Percentiles rank a stretch among this genome's conserved stretches.
Conservation (phyloP, 2,329 filamentous ascomycete genomes). For the Talaromyces pinophilus region DNA sequence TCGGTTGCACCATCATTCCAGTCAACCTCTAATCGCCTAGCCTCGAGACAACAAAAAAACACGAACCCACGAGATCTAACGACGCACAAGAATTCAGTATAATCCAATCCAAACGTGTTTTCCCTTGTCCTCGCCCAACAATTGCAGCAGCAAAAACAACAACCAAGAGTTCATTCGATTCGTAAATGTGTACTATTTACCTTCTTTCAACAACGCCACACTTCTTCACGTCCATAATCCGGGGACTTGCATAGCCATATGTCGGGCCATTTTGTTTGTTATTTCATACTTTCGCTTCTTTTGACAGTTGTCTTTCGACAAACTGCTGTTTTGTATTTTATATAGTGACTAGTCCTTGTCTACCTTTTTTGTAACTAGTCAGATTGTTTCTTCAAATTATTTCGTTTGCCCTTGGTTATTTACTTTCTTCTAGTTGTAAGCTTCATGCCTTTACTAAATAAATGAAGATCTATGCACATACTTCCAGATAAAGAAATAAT, state of each 20-base stretch:
- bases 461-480: too few relatives aligned
- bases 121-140: neutral
- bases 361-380: constrained; percentile 18
- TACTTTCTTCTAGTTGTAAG: too few relatives aligned
- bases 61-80: constrained; percentile 17
- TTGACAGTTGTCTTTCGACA: neutral
- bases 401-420: constrained; percentile 11
- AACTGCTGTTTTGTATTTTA: constrained; percentile 7
- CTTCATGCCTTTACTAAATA: too few relatives aligned
- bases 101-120: neutral
- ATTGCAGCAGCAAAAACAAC: neutral
- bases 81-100: constrained; percentile 16
- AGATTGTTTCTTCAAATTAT: constrained; percentile 21
- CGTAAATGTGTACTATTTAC: constrained; percentile 9
- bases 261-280: constrained; percentile 12
- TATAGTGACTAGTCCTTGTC: constrained; percentile 14
- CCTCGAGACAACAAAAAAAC: neutral
- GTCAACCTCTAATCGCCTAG: constrained; percentile 18
- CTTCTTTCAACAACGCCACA: neutral
- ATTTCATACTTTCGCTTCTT: constrained; percentile 8
- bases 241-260: constrained; percentile 21
- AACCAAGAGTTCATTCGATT: constrained; percentile 3
- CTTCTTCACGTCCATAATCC: constrained; percentile 16
- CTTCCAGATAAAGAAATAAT: too few relatives aligned
- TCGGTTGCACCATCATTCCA: constrained; percentile 24